Conservation (phyloP, 176 grass and related monocot species). For the Aegilops speltoides region DNA sequence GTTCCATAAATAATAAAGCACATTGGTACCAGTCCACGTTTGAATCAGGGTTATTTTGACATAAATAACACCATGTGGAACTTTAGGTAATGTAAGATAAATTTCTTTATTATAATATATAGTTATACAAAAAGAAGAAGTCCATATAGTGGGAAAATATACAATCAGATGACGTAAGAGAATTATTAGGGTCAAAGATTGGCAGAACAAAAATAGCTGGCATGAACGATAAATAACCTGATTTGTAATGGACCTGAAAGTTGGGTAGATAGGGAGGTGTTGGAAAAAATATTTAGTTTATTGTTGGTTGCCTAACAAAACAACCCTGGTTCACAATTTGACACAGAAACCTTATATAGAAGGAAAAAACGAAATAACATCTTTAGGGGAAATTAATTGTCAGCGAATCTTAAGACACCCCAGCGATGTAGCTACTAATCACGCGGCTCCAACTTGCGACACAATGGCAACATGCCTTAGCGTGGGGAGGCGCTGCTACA, state of each 20-base stretch:
- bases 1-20: background rate
- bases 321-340: too few relatives aligned
- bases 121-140: background rate
- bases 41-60: background rate
- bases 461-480: too few relatives aligned
- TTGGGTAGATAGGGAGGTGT: too few relatives aligned
- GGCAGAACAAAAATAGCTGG: background rate
- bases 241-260: background rate
- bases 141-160: background rate
- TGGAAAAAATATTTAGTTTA: too few relatives aligned
- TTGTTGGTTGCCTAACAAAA: too few relatives aligned
- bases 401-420: too few relatives aligned
- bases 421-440: too few relatives aligned
- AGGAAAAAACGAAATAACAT: background rate
- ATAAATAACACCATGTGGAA: background rate
- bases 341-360: background rate
- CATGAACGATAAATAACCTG: background rate
- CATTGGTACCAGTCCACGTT: background rate
- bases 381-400: slow-evolving; percentile 1
- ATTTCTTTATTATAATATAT: background rate
- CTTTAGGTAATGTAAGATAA: background rate
- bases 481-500: too few relatives aligned
- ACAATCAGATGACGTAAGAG: background rate
- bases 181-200: background rate
- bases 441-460: too few relatives aligned